Percentiles rank a stretch among this genome's conserved stretches.
Conservation (phyloP, 768 basidiomycete species). For the Lentinus brumalis region DNA sequence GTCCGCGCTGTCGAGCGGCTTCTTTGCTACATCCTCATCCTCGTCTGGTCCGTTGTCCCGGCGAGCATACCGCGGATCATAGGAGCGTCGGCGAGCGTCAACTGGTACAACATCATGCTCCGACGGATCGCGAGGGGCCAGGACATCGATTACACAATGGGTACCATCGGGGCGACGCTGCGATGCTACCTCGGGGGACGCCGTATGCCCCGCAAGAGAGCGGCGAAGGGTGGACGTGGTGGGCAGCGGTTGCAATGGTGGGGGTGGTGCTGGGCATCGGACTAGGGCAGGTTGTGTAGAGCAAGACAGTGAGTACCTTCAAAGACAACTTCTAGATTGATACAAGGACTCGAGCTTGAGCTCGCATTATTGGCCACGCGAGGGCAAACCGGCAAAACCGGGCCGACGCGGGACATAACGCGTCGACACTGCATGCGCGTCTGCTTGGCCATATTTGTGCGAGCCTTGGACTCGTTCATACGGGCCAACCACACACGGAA, state of each 20-base stretch:
- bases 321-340: too few species aligned
- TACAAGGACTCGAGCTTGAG: too few species aligned
- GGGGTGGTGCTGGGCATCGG: slow-evolving; percentile 17
- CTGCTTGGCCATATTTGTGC: too few species aligned
- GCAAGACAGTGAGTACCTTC: background rate
- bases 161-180: slow-evolving; percentile 26
- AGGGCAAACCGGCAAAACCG: too few species aligned
- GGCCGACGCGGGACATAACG: too few species aligned
- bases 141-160: slow-evolving; percentile 22
- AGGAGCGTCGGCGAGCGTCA: slow-evolving; percentile 61
- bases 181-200: slow-evolving; percentile 25
- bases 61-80: slow-evolving; percentile 54
- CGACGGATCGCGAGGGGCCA: slow-evolving; percentile 44
- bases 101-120: slow-evolving; percentile 71
- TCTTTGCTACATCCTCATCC: slow-evolving; percentile 15
- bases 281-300: slow-evolving; percentile 12
- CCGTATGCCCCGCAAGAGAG: slow-evolving; percentile 6
- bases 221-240: slow-evolving; percentile 1
- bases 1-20: slow-evolving; percentile 22
- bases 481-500: too few species aligned
- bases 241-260: slow-evolving; percentile 12
- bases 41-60: slow-evolving; percentile 30
- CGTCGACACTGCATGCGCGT: too few species aligned
- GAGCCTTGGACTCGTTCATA: too few species aligned
- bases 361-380: too few species aligned